Conservation (phyloP, 2,329 filamentous ascomycete genomes). For the Aspergillus japonicus region DNA sequence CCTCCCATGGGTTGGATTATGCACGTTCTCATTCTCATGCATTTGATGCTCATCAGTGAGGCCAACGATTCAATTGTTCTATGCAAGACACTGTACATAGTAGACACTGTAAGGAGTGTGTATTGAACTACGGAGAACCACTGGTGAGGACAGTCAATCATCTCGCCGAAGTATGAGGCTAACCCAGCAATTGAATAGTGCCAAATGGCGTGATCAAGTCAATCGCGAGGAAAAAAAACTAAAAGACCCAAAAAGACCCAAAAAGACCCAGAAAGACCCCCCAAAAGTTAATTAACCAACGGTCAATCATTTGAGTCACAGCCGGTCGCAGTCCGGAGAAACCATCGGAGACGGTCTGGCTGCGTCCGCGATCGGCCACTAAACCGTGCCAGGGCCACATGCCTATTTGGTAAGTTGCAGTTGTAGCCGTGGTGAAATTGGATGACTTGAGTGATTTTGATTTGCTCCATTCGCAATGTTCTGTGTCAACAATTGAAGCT, state of each 20-base stretch:
- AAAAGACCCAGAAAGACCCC: too few species aligned
- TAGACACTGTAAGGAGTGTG: not conserved
- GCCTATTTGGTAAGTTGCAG: not conserved
- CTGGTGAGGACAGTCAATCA: not conserved
- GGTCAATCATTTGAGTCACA: too few species aligned
- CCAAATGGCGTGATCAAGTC: conserved; percentile 9
- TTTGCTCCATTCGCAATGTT: too few species aligned
- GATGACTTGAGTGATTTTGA: too few species aligned
- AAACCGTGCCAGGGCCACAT: not conserved
- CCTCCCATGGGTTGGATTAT: not conserved
- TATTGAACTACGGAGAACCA: not conserved
- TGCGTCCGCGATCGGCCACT: conserved; percentile 10
- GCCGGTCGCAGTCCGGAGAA: conserved; percentile 2
- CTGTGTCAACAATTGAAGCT: not conserved
- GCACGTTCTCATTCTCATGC: not conserved
- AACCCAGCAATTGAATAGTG: conserved; percentile 1
- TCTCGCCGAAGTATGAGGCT: not conserved
- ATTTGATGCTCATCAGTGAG: not conserved
- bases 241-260: not conserved
- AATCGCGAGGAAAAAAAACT: not conserved
- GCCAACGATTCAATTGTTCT: not conserved
- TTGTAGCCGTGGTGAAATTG: too few species aligned
- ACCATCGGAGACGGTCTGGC: not conserved
- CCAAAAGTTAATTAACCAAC: too few species aligned
- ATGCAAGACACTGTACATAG: not conserved